Base-by-base conservation (phyloP, 129 eudicot genomes). In the Artemisia annua region DNA sequence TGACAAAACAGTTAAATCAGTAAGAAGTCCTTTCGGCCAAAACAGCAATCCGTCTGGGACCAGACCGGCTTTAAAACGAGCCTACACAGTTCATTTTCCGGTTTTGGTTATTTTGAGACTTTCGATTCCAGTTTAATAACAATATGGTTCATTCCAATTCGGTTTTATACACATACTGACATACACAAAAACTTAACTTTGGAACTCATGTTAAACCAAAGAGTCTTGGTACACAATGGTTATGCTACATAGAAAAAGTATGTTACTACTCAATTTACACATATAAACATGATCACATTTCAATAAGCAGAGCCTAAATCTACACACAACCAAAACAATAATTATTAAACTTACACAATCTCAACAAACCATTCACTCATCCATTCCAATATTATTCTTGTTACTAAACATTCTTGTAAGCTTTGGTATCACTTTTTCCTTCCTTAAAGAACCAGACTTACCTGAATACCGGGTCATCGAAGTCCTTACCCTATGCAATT, bases 371-470 rank as follows among this genome's bases (percentile, higher is more conserved):
- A 70, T 28, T 44, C 30, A 67, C 43, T 24, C 61, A 72, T 10
- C 69, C 65, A 78, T 71, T 61, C 68, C 79, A 69, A 14, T 67
- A 55, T 32, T 32, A 4, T 67, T 24, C 75, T 79, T 76, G 67
- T 77, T 81, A 59, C 81, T 77, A 69, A 89, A 83, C 61, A 89
- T 63, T 74, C 76, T 83, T 12, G 74, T 75, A 5, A 89, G 71
- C 66, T 83, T 87, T 43, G 83, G 85, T 81, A 78, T 70, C 74
- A 74, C 75, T 77, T 73, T 86, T 35, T 22, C 79, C 7, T 28
- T 58, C 57, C 22, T 32, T 44, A 69, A 48, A 1, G 48, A 48
- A 57, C 74, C 44, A 0, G 66, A 43, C n/a, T 79, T 72, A n/a
- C 57, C 58, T 28, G 63, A 13, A 48, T 18, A 28, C 32, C 79